Evolutionary conservation across 306 rosid genomes (phyloP).

Genomic region (Albizia julibrissin): DNA sequence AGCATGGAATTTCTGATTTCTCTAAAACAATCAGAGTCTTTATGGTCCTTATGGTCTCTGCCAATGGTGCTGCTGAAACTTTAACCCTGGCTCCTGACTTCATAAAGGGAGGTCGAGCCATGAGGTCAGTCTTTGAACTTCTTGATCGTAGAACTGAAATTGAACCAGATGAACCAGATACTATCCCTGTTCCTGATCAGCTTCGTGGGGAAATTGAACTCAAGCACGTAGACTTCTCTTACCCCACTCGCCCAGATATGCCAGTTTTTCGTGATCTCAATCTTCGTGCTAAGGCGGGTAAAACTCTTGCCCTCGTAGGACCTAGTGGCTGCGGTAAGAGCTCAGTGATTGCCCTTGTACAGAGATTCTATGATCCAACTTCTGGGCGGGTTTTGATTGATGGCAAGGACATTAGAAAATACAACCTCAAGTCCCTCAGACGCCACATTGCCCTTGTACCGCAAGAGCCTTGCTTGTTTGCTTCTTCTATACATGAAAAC

Average conservation of each 20-base stretch:
- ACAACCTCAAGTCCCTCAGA: conserved; percentile 85
- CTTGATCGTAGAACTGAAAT: conserved; percentile 89
- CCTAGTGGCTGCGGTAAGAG: conserved; percentile 96
- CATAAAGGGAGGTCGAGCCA: conserved; percentile 89
- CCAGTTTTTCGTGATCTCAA: conserved; percentile 73
- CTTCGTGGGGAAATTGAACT: conserved; percentile 87
- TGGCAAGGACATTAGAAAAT: conserved; percentile 83
- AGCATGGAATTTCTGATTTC: conserved; percentile 89
- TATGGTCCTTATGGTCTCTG: conserved; percentile 93
- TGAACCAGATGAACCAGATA: conserved; percentile 79
- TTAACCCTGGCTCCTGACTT: conserved; percentile 88
- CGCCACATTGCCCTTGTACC: conserved; percentile 80
- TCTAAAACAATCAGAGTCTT: conserved; percentile 83
- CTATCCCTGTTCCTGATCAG: conserved; percentile 64
- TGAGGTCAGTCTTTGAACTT: conserved; percentile 82
- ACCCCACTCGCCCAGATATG: conserved; percentile 78
- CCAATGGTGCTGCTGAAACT: conserved; percentile 92
- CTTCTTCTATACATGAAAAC: conserved; percentile 73
- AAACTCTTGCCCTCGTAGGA: conserved; percentile 90
- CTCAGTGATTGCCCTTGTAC: conserved; percentile 73
- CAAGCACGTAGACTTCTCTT: conserved; percentile 81
- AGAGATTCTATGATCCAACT: conserved; percentile 82
- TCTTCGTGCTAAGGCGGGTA: conserved; percentile 87
- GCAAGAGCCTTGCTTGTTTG: conserved; percentile 87
- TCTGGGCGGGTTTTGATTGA: conserved; percentile 81